Percentiles rank a stretch among this genome's conserved stretches.
These are phyloP conservation scores for Paecilomyces dactylethromorphus DNA, from an alignment of 2,329 filamentous ascomycete species.

Conservation along the genomic window DNA sequence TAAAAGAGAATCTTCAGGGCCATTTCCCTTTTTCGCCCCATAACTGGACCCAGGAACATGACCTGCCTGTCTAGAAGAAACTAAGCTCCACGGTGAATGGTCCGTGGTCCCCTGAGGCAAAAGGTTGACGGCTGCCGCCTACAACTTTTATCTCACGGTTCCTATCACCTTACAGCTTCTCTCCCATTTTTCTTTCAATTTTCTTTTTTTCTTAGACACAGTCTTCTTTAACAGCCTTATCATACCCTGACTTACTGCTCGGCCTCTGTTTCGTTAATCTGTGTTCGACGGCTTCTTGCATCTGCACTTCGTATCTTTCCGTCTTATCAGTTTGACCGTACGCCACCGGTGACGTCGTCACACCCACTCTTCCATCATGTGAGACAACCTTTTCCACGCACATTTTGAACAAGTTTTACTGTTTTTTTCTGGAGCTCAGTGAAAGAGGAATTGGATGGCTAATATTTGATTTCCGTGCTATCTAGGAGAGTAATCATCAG, in stretches of 20 bases:
- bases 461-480: conserved; percentile 2
- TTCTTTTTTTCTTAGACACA: background rate
- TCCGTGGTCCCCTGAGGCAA: background rate
- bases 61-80: background rate
- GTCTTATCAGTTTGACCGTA: background rate
- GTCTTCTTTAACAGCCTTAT: background rate
- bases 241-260: background rate
- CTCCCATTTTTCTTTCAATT: background rate
- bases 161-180: background rate
- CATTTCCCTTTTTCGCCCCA: background rate
- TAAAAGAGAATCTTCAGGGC: background rate
- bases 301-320: background rate
- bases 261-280: background rate
- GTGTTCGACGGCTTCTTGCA: background rate
- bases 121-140: background rate
- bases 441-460: background rate
- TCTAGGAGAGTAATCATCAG: conserved; percentile 78
- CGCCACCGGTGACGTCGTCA: conserved; percentile 19
- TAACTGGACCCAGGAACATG: background rate
- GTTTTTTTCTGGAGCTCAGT: background rate
- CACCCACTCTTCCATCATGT: background rate
- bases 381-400: background rate
- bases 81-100: background rate
- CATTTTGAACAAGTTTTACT: background rate
- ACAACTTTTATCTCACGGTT: background rate